These are phyloP conservation scores for Bruguiera hainesii DNA, from an alignment of 441 rosid species.

Conservation along the genomic window DNA sequence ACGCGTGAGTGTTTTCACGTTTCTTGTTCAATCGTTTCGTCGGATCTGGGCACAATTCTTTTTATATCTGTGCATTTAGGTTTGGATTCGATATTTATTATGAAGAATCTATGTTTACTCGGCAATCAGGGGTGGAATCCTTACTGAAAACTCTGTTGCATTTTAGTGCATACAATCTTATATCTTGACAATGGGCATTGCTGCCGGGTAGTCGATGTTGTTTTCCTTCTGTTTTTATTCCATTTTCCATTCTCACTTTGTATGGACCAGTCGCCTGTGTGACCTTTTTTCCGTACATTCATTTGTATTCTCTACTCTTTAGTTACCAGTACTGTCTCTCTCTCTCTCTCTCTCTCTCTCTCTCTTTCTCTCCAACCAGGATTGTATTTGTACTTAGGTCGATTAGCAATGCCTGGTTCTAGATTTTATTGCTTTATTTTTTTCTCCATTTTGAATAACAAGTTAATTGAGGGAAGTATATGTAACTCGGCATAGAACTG, in stretches of 20 bases:
- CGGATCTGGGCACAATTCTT: conserved; percentile 27
- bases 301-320: neutral
- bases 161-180: conserved; percentile 2
- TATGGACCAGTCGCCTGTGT: too few species aligned
- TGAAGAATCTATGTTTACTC: conserved; percentile 4
- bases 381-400: neutral
- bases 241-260: neutral
- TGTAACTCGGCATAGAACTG: neutral
- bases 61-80: conserved; percentile 9
- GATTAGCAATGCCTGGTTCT: neutral
- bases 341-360: neutral
- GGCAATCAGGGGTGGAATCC: neutral
- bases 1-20: conserved; percentile 45
- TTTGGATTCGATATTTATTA: neutral
- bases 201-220: neutral
- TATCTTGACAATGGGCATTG: neutral
- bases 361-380: neutral
- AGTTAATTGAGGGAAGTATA: neutral
- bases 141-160: conserved; percentile 1
- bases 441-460: neutral
- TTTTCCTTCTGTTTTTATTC: neutral
- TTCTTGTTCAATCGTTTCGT: neutral
- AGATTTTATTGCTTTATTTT: conserved; percentile 4
- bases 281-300: neutral
- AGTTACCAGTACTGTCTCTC: neutral